Conservation (phyloP, 257 asterid genomes). For the Przewalskia tangutica region DNA sequence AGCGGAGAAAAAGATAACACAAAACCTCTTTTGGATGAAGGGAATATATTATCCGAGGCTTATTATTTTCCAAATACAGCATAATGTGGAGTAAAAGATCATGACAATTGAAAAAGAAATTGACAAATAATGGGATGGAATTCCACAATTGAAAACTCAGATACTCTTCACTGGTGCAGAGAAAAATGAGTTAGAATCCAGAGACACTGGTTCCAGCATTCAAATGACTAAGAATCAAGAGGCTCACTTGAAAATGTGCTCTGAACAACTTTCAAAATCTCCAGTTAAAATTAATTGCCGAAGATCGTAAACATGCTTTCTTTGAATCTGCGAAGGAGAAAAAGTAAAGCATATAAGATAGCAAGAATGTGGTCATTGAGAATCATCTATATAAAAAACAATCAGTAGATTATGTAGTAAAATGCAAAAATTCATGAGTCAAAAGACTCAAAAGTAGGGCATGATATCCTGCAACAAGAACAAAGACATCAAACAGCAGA, state of each 20-base stretch:
- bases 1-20: not conserved
- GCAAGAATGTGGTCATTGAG: not conserved
- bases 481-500: not conserved
- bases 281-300: constrained; percentile 83
- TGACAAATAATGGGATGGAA: not conserved
- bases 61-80: not conserved
- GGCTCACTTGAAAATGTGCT: constrained; percentile 78
- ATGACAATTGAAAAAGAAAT: not conserved
- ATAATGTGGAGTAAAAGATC: not conserved
- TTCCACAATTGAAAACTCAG: not conserved
- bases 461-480: not conserved
- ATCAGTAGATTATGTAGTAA: not conserved
- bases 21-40: not conserved
- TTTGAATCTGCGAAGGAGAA: constrained; percentile 64
- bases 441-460: constrained; percentile 1
- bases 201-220: not conserved
- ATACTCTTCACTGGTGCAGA: not conserved
- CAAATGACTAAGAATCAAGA: constrained; percentile 2
- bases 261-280: constrained; percentile 75
- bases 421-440: constrained; percentile 1
- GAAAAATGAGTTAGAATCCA: not conserved
- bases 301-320: constrained; percentile 93
- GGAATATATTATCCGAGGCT: not conserved
- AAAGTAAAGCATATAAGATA: not conserved
- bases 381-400: not conserved